Base-by-base conservation (phyloP, 2,329 filamentous ascomycete species). In the Penicillium sp. region DNA sequence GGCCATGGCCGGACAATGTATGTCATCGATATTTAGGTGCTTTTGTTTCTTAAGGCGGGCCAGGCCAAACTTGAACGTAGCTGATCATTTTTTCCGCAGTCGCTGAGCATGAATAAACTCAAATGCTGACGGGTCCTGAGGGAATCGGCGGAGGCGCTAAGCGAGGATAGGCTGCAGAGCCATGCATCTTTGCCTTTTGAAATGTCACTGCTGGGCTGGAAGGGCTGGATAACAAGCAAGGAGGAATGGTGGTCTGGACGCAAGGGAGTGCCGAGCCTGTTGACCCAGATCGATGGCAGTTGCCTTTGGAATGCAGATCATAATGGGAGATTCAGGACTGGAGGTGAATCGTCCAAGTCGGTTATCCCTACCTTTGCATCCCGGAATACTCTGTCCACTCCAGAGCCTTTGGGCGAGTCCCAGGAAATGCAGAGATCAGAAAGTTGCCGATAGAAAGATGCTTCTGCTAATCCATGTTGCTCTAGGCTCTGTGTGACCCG, bases 261-360 rank as follows among this genome's bases (percentile, higher is more conserved):
- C 67, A 69, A 69, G 67, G 65, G 64, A 66, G 52, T 42, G 6
- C 67, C n/a, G 25, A 40, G 35, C 16, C 28, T 42, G 43, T 57
- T 52, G 45, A 60, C 22, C 45, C 40, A 62, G 51, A 58, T 66
- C 53, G 45, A 62, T 68, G 60, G 58, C 62, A 65, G 65, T 62
- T 66, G 42, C 46, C 25, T 61, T 61, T 57, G 65, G 68, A 70
- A 70, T 70, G 68, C 58, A 62, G 56, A 67, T 68, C 66, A 22
- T 52, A 37, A 56, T 58, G 48, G n/a, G 25, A 40, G 26, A 56
- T 49, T 16, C 11, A 30, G 38, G 22, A 37, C 13, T 33, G 6
- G 35, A 37, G 26, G 28, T n/a, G 43, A 6, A 37, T 42, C 19
- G 37, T 33, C n/a, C 26, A 19, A 30, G 33, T 30, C 43, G 28